Conservation (phyloP, 1,139 yeast genomes). For the Hyphopichia khmerensis region DNA sequence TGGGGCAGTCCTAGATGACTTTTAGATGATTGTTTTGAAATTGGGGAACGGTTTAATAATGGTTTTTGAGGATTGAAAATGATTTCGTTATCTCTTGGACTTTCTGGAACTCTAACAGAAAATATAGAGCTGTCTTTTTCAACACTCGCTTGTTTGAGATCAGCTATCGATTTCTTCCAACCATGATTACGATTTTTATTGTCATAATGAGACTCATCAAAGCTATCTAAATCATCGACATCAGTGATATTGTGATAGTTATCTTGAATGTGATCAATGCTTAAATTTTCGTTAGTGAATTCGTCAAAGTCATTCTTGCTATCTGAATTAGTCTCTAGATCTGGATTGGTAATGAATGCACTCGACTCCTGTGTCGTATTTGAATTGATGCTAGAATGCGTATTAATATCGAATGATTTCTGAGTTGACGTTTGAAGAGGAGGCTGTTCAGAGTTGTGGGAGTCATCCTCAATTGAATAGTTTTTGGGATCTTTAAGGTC, state of each 20-base stretch:
- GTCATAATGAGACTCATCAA: constrained; percentile 5
- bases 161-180: constrained; percentile 14
- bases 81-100: neutral
- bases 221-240: neutral
- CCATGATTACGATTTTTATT: constrained; percentile 22
- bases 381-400: neutral
- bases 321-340: neutral
- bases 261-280: too few species aligned
- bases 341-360: constrained; percentile 4
- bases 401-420: neutral
- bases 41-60: neutral
- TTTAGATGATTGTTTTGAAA: neutral
- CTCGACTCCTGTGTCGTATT: constrained; percentile 1
- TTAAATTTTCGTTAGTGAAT: neutral
- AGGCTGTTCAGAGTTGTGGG: neutral
- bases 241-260: neutral
- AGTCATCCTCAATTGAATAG: too few species aligned
- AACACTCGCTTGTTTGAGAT: constrained; percentile 10
- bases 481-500: neutral
- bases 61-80: neutral
- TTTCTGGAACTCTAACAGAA: neutral
- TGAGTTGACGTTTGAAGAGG: neutral
- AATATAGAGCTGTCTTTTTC: neutral
- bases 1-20: neutral
- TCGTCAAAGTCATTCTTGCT: neutral